phyloP scores from a whole-genome alignment of 305 asterid species.

The Monarda citriodora region DNA sequence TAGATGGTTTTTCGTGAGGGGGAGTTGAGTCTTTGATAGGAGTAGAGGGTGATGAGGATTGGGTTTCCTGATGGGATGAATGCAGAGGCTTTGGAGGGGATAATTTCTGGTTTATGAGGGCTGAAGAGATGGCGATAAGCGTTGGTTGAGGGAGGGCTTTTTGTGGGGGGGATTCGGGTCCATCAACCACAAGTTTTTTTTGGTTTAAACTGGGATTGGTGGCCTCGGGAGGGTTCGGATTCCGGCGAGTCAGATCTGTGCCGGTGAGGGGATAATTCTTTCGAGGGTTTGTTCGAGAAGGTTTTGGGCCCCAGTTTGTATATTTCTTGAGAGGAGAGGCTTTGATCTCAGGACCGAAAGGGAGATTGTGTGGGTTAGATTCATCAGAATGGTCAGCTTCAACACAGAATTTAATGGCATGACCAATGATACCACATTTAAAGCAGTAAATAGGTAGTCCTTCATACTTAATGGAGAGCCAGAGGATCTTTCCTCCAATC shows the following conservation, averaged over 20 bases:
- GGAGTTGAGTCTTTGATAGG: no score
- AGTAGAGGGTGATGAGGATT: no score
- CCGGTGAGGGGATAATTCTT: no score
- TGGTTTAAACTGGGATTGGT: no score
- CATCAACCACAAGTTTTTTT: no score
- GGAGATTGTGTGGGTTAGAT: background rate
- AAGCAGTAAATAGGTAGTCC: background rate
- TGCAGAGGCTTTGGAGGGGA: background rate
- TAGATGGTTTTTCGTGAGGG: no score
- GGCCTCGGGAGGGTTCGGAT: background rate
- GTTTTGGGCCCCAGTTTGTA: background rate
- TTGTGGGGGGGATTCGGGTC: background rate
- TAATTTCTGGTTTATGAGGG: background rate
- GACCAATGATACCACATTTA: background rate
- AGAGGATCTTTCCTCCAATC: background rate
- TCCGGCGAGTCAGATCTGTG: background rate
- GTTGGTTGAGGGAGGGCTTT: background rate
- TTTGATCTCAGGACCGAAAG: background rate
- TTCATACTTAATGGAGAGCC: background rate
- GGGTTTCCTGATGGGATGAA: no score
- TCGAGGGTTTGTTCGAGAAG: no score
- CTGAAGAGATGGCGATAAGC: background rate
- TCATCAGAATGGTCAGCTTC: background rate
- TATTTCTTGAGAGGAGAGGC: background rate
- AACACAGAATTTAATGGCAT: background rate